Evolutionary conservation across 2,329 filamentous ascomycete species (phyloP).

Genomic region (Exophiala dermatitidis): DNA sequence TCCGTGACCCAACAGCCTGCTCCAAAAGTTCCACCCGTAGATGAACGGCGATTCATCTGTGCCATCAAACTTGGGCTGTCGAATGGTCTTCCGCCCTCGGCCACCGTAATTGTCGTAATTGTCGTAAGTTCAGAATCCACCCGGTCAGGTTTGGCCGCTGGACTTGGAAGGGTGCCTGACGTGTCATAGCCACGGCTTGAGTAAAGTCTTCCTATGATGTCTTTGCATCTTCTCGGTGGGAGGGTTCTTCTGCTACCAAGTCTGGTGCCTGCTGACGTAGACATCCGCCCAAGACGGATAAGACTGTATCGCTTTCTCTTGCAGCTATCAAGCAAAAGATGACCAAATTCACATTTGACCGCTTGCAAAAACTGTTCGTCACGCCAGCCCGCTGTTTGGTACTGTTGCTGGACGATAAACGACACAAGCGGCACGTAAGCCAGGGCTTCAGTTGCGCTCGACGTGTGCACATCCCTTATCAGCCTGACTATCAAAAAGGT

Average conservation of each 20-base stretch:
- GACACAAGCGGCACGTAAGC: slow-evolving; percentile 57
- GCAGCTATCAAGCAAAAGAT: slow-evolving; percentile 9
- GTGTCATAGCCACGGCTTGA: slow-evolving; percentile 13
- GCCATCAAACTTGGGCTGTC: background rate
- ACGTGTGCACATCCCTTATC: slow-evolving; percentile 55
- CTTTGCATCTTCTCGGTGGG: slow-evolving; percentile 3
- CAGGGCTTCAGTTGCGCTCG: slow-evolving; percentile 46
- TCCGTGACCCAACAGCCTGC: slow-evolving; percentile 18
- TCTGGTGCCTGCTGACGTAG: slow-evolving; percentile 5
- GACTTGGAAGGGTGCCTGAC: slow-evolving; percentile 3
- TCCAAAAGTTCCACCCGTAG: background rate
- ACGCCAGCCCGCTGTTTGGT: slow-evolving; percentile 49
- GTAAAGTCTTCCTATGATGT: slow-evolving; percentile 3
- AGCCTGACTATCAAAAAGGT: slow-evolving; percentile 50
- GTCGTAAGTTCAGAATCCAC: slow-evolving; percentile 5
- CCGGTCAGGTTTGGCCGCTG: slow-evolving; percentile 9
- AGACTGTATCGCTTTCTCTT: slow-evolving; percentile 1
- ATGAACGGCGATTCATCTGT: slow-evolving; percentile 2
- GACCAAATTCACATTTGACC: slow-evolving; percentile 55
- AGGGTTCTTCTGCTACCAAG: slow-evolving; percentile 1
- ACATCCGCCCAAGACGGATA: background rate
- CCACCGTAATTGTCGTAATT: background rate
- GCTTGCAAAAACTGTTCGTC: slow-evolving; percentile 54
- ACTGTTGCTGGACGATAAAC: slow-evolving; percentile 60
- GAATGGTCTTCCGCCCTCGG: background rate